A percentile compares a stretch with the other conserved stretches of the same genome.
Conservation (phyloP, 2,329 filamentous ascomycete genomes). For the Xylaria sp. region DNA sequence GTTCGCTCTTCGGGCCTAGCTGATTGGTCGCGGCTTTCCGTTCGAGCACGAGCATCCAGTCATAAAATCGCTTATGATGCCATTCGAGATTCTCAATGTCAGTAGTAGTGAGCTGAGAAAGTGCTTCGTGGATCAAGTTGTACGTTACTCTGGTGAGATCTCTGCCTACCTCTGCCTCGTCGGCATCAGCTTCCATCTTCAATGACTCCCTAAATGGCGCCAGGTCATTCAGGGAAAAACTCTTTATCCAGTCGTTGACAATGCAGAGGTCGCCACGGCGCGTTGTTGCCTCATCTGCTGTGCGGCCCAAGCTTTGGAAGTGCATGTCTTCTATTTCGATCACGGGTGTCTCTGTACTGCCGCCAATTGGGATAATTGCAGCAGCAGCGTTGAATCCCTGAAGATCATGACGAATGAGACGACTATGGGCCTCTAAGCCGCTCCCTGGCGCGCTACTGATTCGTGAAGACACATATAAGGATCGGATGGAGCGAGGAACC, state of each 20-base stretch:
- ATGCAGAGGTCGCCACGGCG: conserved; percentile 16
- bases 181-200: conserved; percentile 8
- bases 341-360: background rate
- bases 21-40: conserved; percentile 15
- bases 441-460: conserved; percentile 30
- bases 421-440: conserved; percentile 22
- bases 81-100: conserved; percentile 25
- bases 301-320: conserved; percentile 21
- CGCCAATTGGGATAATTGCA: background rate
- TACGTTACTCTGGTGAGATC: conserved; percentile 23
- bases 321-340: conserved; percentile 31
- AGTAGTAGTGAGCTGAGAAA: conserved; percentile 10
- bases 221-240: conserved; percentile 5
- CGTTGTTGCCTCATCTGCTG: conserved; percentile 1
- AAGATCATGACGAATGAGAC: conserved; percentile 23
- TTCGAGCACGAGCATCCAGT: conserved; percentile 21
- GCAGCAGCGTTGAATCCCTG: conserved; percentile 23
- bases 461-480: conserved; percentile 31
- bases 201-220: conserved; percentile 2
- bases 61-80: conserved; percentile 29
- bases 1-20: conserved; percentile 18
- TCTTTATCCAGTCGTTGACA: conserved; percentile 22
- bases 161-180: conserved; percentile 9
- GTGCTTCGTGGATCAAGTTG: conserved; percentile 23
- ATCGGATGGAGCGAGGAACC: conserved; percentile 33